phyloP scores from a whole-genome alignment of 2,329 filamentous ascomycete genomes.

The Trichocomaceae sp. region DNA sequence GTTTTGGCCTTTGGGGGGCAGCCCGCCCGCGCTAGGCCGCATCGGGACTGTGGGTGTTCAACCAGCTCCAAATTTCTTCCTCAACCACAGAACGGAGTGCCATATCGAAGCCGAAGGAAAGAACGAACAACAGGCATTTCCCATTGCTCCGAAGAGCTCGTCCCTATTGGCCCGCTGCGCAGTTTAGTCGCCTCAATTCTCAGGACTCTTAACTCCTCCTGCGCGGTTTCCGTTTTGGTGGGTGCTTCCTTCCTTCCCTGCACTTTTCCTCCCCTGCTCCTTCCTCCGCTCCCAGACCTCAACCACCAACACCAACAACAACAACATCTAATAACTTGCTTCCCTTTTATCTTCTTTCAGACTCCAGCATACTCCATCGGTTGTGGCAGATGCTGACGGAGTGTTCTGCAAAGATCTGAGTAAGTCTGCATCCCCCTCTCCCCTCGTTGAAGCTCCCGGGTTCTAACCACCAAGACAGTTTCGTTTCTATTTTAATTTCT shows the following conservation, averaged over 20 bases:
- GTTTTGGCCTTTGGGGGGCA: slow-evolving; percentile 30
- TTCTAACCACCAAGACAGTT: not conserved
- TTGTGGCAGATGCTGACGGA: slow-evolving; percentile 10
- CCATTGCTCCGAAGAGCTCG: slow-evolving; percentile 4
- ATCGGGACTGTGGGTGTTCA: slow-evolving; percentile 27
- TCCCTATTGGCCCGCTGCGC: not conserved
- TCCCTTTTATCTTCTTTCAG: not conserved
- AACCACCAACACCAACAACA: not conserved
- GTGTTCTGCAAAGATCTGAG: slow-evolving; percentile 6
- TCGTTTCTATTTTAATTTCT: not conserved
- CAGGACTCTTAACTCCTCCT: not conserved
- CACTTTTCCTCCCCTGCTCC: not conserved
- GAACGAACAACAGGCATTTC: not conserved
- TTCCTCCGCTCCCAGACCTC: not conserved
- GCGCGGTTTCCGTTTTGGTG: not conserved
- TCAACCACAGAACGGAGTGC: slow-evolving; percentile 4
- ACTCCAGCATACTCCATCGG: slow-evolving; percentile 11
- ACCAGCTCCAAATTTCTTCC: slow-evolving; percentile 21
- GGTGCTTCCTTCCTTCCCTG: not conserved
- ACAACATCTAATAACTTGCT: not conserved
- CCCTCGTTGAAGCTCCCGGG: not conserved
- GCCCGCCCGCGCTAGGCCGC: slow-evolving; percentile 26
- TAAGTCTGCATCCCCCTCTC: not conserved
- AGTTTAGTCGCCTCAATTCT: slow-evolving; percentile 1
- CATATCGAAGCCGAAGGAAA: not conserved